Evolutionary conservation across 2,329 filamentous ascomycete genomes (phyloP).

Genomic region (Cordyceps pruinosa): DNA sequence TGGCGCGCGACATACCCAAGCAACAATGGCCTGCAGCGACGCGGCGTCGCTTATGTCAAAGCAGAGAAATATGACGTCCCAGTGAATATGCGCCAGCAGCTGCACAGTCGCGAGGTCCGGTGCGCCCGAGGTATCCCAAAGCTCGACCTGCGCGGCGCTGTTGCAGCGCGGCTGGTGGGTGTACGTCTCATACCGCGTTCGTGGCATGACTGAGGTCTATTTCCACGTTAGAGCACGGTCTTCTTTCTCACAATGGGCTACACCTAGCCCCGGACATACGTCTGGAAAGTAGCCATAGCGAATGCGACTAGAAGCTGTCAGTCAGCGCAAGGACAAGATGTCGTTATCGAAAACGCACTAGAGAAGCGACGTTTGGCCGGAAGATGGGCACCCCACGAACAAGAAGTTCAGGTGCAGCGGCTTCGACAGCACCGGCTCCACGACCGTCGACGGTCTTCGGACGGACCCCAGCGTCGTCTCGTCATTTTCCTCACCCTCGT

Average conservation of each 20-base stretch:
- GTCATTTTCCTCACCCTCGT: not conserved
- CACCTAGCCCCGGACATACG: slow-evolving; percentile 19
- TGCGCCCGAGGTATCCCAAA: slow-evolving; percentile 35
- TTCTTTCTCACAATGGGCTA: not conserved
- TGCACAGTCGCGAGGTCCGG: slow-evolving; percentile 30
- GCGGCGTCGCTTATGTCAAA: slow-evolving; percentile 31
- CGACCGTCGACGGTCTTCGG: not conserved
- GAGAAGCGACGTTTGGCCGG: slow-evolving; percentile 32
- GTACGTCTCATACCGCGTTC: slow-evolving; percentile 31
- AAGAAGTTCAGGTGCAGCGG: slow-evolving; percentile 28
- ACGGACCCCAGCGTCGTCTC: not conserved
- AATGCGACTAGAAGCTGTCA: slow-evolving; percentile 24
- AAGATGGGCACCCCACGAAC: slow-evolving; percentile 27
- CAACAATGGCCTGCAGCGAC: slow-evolving; percentile 27
- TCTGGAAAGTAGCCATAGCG: slow-evolving; percentile 33
- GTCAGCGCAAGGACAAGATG: not conserved
- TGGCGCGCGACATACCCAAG: slow-evolving; percentile 24
- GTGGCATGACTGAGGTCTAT: slow-evolving; percentile 26
- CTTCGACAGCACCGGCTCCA: slow-evolving; percentile 14
- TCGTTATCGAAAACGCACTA: slow-evolving; percentile 22
- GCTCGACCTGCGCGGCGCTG: slow-evolving; percentile 25
- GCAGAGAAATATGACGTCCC: slow-evolving; percentile 33
- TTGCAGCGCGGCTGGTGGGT: slow-evolving; percentile 19
- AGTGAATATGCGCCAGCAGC: slow-evolving; percentile 28
- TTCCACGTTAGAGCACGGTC: slow-evolving; percentile 1